These are phyloP conservation scores for Salvia rosmarinus DNA, from an alignment of 257 asterid genomes.

Conservation along the genomic window DNA sequence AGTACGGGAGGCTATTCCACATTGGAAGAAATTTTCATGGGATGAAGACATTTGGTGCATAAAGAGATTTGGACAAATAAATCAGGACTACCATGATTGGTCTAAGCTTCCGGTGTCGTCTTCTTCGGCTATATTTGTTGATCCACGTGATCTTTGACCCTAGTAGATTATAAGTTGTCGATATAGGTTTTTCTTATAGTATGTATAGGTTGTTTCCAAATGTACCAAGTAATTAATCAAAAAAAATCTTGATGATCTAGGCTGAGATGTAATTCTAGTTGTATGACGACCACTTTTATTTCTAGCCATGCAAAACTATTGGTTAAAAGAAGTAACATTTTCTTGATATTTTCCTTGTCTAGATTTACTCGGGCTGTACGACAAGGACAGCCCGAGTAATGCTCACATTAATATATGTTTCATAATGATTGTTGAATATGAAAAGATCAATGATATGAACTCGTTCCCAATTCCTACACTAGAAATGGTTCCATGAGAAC, in stretches of 20 bases:
- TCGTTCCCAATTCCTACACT: too few species aligned
- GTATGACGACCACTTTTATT: neutral
- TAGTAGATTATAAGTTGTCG: too few species aligned
- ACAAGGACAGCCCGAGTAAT: too few species aligned
- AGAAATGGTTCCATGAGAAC: too few species aligned
- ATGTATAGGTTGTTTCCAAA: neutral
- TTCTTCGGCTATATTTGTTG: constrained; percentile 65
- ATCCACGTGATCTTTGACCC: constrained; percentile 85
- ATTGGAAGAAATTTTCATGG: constrained; percentile 84
- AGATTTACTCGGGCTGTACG: too few species aligned
- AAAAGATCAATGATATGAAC: too few species aligned
- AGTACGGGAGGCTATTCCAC: constrained; percentile 62
- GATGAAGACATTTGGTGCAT: constrained; percentile 89
- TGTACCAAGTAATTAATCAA: constrained; percentile 6
- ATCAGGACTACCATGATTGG: constrained; percentile 51
- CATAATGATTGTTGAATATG: too few species aligned
- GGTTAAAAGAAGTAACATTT: constrained; percentile 26
- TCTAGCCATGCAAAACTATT: constrained; percentile 12
- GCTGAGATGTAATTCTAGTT: neutral
- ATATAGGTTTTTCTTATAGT: too few species aligned
- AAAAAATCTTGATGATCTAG: neutral
- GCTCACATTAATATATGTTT: too few species aligned
- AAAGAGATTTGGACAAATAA: constrained; percentile 46
- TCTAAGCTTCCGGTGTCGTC: constrained; percentile 36
- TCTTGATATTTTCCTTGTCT: constrained; percentile 4